A percentile compares a stretch with the other conserved stretches of the same genome.
phyloP scores from a whole-genome alignment of 1,284 basidiomycete species.

The Ceratobasidium sp. region DNA sequence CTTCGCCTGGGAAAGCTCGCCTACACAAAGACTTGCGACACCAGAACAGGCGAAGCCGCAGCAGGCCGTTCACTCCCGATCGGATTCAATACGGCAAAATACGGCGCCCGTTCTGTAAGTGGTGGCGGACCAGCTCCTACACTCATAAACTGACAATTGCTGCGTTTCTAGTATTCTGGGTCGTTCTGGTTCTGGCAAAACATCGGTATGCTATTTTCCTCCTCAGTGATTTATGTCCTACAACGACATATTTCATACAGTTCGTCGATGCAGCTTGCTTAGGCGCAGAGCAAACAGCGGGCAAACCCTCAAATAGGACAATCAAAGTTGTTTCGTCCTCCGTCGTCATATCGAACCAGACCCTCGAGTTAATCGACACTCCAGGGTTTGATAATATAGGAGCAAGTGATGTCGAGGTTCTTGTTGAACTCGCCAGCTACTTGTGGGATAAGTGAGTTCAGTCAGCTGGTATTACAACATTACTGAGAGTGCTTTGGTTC shows the following conservation, averaged over 20 bases:
- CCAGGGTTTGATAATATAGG: constrained; percentile 29
- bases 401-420: not conserved
- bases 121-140: too few relatives aligned
- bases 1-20: too few relatives aligned
- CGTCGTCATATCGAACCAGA: not conserved
- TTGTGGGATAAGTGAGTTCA: constrained; percentile 9
- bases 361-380: constrained; percentile 19
- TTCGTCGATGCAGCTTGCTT: constrained; percentile 15
- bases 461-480: not conserved
- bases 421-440: constrained; percentile 1
- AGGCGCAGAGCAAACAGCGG: not conserved
- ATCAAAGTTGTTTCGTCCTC: not conserved
- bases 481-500: not conserved
- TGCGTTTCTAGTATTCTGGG: constrained; percentile 8
- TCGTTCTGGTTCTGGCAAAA: constrained; percentile 18
- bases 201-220: not conserved
- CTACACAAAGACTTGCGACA: too few relatives aligned
- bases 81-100: too few relatives aligned
- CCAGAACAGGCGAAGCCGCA: too few relatives aligned
- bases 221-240: not conserved
- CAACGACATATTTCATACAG: not conserved
- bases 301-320: not conserved
- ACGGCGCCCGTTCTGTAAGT: too few relatives aligned
- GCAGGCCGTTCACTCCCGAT: too few relatives aligned
- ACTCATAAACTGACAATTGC: too few relatives aligned